Base-by-base conservation (phyloP, 2,329 filamentous ascomycete species). In the Xylaria multiplex region DNA sequence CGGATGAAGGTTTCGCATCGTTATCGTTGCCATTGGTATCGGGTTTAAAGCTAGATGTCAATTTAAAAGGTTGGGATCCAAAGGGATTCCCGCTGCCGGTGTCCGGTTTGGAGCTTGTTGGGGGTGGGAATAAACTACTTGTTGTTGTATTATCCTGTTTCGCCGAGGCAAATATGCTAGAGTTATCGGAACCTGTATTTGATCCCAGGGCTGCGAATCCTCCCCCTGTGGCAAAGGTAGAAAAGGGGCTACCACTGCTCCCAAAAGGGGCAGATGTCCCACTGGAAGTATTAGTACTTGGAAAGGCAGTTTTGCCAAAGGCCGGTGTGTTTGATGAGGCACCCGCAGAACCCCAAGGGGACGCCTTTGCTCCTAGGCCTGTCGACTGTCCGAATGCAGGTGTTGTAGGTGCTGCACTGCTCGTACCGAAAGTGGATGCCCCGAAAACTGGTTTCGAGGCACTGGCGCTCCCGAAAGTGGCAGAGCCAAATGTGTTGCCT, bases 31-130 rank as follows among this genome's bases (percentile, higher is more conserved):
- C 82, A 50, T 84, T 83, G 6, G 86, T 84, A 69, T 92, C 90
- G 8, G 84, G 83, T 72, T 89, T 88, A 79, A 93, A 93, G 1
- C 86, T 89, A 35, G 87, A 89, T 45, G 85, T 85, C 16, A 93
- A 81, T 71, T 91, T 90, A 79, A 93, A 93, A 0, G 86, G 84
- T 16, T 81, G 78, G n/a, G 83, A 83, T 30, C 82, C 83, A 72
- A 87, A 85, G 7, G 75, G 65, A 62, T 66, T 71, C 14, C 65
- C 69, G 67, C 75, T 57, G 62, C 72, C 64, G 19, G 74, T 73
- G 62, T 76, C 77, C 7, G 77, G 72, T 61, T 81, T 83, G 22
- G 81, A 78, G 32, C 73, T 75, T 37, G 78, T 75, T 37, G 78
- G 73, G 6, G 80, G 73, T 1, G 79, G 78, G 69, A 84, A 83